Percentiles rank a stretch among this genome's conserved stretches.
Evolutionary conservation across 177 flowering plant genomes (phyloP).

Genomic region (Vitis hybrid): DNA sequence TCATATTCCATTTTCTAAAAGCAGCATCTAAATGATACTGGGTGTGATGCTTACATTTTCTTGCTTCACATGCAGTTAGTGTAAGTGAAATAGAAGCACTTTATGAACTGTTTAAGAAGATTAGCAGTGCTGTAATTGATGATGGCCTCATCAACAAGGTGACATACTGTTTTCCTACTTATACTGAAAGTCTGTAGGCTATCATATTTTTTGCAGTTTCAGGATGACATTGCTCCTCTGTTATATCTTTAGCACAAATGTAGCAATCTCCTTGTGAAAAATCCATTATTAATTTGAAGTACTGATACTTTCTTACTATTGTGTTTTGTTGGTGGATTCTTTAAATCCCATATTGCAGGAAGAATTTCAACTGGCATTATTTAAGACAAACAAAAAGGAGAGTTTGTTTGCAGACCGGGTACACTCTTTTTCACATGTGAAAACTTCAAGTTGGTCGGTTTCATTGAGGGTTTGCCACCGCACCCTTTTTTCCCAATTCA

Average conservation of each 20-base stretch:
- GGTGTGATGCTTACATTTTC: background rate
- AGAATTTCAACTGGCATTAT: conserved; percentile 35
- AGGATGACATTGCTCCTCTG: background rate
- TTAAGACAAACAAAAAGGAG: conserved; percentile 37
- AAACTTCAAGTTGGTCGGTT: background rate
- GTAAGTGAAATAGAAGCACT: conserved; percentile 45
- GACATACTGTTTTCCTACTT: background rate
- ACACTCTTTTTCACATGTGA: conserved; percentile 4
- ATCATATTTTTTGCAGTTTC: background rate
- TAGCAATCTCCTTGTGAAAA: too few relatives aligned
- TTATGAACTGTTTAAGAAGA: conserved; percentile 42
- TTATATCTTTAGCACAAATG: too few relatives aligned
- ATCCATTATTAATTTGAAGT: background rate
- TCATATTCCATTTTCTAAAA: background rate
- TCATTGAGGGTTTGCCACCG: background rate
- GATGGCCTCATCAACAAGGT: conserved; percentile 43
- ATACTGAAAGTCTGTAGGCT: background rate
- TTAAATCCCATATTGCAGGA: conserved; percentile 18
- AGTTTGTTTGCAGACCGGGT: conserved; percentile 39
- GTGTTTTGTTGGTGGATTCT: background rate
- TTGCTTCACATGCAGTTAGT: conserved; percentile 28
- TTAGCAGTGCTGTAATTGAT: conserved; percentile 43
- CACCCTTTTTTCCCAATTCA: background rate
- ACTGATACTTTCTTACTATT: background rate
- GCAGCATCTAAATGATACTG: background rate